phyloP scores from a whole-genome alignment of 1,284 basidiomycete species.

The Sanguinoderma infundibulare region DNA sequence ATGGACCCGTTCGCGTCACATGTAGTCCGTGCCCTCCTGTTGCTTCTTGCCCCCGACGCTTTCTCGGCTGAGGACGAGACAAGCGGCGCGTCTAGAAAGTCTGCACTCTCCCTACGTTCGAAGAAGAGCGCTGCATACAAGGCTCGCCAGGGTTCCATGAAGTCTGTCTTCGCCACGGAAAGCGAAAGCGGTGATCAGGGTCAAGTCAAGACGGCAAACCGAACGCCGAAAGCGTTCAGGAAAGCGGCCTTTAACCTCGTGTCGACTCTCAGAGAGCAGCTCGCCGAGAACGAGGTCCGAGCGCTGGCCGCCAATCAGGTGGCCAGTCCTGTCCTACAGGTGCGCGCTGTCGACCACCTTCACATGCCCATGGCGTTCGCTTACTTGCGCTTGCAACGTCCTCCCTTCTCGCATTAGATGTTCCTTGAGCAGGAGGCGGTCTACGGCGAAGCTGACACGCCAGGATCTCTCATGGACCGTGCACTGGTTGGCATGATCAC shows the following conservation, averaged over 20 bases:
- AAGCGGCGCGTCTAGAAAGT: constrained; percentile 39
- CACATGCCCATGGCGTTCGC: background rate
- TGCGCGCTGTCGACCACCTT: constrained; percentile 36
- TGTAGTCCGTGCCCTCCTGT: constrained; percentile 78
- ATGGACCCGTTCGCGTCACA: constrained; percentile 90
- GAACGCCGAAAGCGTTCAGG: constrained; percentile 57
- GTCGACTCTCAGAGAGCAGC: constrained; percentile 51
- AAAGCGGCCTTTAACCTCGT: constrained; percentile 58
- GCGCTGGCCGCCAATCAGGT: constrained; percentile 83
- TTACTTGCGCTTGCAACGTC: background rate
- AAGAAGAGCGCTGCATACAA: constrained; percentile 82
- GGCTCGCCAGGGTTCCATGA: constrained; percentile 73
- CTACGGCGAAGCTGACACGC: constrained; percentile 56
- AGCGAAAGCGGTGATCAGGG: constrained; percentile 47
- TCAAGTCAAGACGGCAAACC: constrained; percentile 34
- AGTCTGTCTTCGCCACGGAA: constrained; percentile 64
- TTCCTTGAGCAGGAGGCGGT: constrained; percentile 80
- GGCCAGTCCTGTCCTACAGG: constrained; percentile 83
- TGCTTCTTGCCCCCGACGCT: constrained; percentile 69
- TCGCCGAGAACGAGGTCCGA: constrained; percentile 78
- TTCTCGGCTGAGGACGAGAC: constrained; percentile 31
- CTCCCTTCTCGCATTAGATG: constrained; percentile 54
- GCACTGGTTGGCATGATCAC: constrained; percentile 82
- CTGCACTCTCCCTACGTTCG: constrained; percentile 54
- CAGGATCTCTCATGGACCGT: constrained; percentile 82